Evolutionary conservation across 345 rosid species (phyloP), one percentile per base, ranked within the genome.

Genomic region (Gossypium australe): DNA sequence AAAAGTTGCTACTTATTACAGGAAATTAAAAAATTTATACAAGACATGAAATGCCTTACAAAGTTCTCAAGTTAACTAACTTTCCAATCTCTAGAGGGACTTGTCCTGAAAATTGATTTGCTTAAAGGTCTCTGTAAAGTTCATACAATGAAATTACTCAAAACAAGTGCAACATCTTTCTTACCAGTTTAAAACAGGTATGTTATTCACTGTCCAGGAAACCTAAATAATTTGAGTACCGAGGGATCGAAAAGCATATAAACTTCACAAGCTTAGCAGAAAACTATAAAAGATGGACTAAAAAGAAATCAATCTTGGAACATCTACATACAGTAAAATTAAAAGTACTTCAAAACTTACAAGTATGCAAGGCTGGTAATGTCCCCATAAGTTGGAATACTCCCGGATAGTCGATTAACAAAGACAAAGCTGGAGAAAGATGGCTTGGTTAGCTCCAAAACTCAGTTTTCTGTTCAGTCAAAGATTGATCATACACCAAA

Each of bases 51-150:
- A 65, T 67, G 47, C 11, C 88, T 77, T 89, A 90, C 90, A 90
- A 57, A 12, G 77, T 75, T 52, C 68, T 52, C 73, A 89, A 78
- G 77, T 86, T 85, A 70, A 83, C 78, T 12, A 89, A 67, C 41
- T 87, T 80, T 63, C 90, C 92, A 5, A 87, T 81, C 78, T 90
- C 88, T 1, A 81, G 57, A 62, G 93, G 90, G 17, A 90, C 57
- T 16, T 71, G 41, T 70, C 93, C 92, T 27, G 82, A 87, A 78
- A 90, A 85, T 34, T 84, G 81, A 81, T 89, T 90, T 51, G 85
- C 84, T 84, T 87, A 93, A 52, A 90, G 86, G 84, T 49, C 78
- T 80, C 93, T 90, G 81, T 67, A 52, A 78, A 71, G 17, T 55
- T 44, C 34, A 43, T 29, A 6, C 52, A 71, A 52, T 49, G 43